Evolutionary conservation across 2,329 filamentous ascomycete species (phyloP).

Genomic region (Penicillium capsulatum): DNA sequence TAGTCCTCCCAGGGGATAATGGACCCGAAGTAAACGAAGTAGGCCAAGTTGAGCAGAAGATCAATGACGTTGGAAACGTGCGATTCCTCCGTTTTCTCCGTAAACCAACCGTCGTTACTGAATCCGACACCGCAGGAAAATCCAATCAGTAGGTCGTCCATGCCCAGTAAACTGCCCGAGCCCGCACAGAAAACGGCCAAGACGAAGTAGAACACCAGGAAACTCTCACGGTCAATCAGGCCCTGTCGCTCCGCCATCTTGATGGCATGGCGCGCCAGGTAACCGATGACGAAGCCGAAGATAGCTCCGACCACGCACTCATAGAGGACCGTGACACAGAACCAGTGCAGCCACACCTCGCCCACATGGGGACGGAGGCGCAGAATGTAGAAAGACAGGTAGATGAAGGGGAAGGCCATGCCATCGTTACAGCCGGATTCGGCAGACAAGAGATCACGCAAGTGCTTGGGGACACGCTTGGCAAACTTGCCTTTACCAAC

Average conservation of each 20-base stretch:
- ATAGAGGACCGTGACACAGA: conserved; percentile 85
- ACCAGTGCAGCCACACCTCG: conserved; percentile 76
- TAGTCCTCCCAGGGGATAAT: conserved; percentile 95
- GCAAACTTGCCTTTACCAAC: conserved; percentile 99
- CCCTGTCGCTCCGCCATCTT: conserved; percentile 78
- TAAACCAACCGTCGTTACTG: conserved; percentile 98
- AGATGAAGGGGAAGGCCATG: conserved; percentile 98
- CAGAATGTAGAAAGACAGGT: conserved; percentile 85
- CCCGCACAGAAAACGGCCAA: conserved; percentile 93
- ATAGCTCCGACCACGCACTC: conserved; percentile 91
- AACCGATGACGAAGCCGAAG: conserved; percentile 83
- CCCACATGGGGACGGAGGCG: conserved; percentile 67
- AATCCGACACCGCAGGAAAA: conserved; percentile 97
- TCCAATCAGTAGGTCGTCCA: conserved; percentile 90
- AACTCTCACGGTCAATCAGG: conserved; percentile 91
- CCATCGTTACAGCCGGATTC: conserved; percentile 99
- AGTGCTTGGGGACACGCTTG: conserved; percentile 93
- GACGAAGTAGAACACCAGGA: conserved; percentile 97
- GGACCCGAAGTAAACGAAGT: conserved; percentile 95
- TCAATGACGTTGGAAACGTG: conserved; percentile 99
- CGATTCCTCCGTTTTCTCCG: conserved; percentile 95
- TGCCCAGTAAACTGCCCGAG: conserved; percentile 81
- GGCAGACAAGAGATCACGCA: conserved; percentile 88
- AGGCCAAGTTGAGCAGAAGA: conserved; percentile 90
- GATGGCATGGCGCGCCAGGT: conserved; percentile 85